Evolutionary conservation across 768 basidiomycete species (phyloP), one percentile per base, ranked within the genome.

Genomic region (Xerocomellus dryophilus): DNA sequence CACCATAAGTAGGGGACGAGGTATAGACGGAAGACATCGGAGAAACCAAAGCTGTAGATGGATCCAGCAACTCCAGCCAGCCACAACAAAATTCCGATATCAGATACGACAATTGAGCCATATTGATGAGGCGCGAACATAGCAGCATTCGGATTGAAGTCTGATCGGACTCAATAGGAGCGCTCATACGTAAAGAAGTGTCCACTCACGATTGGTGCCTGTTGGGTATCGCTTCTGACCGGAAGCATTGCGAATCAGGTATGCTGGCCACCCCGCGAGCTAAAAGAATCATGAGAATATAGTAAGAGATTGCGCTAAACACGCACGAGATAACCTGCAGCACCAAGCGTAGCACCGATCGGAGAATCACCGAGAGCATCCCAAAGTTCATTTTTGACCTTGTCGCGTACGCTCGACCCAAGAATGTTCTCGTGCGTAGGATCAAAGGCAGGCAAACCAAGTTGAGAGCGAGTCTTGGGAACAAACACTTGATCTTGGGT

Each of bases 401-500:
- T 82, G 42, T 82, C 77, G 12, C 81, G 69, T 7, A 92, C 81
- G 51, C 80, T 82, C 12, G 83, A 78, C 35, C 90, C 91, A 44
- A 77, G 68, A 34, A 79, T 64, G 59, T 86, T 83, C 67, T 89
- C 89, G 42, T 81, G 71, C n/a, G 80, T 75, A 11, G 84, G 79
- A 64, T 94, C 77, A 60, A 93, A 77, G 40, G 80, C 68, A 32
- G 85, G 84, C 85, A 75, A 39, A 25, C 84, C 82, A 20, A 81
- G 71, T 35, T 89, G 76, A 12, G 86, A 84, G 43, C 93, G 87
- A n/a, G 96, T 95, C 61, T 81, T 73, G 45, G 96, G 96, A 4
- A 98, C 93, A 63, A 92, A 97, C 54, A 98, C 96, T 68, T 98
- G 94, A 62, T 98, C 96, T 61, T 94, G 85, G 29, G 88, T 90